Conservation (phyloP, 176 grass and related monocot genomes). For the Tillandsia fasciculata region DNA sequence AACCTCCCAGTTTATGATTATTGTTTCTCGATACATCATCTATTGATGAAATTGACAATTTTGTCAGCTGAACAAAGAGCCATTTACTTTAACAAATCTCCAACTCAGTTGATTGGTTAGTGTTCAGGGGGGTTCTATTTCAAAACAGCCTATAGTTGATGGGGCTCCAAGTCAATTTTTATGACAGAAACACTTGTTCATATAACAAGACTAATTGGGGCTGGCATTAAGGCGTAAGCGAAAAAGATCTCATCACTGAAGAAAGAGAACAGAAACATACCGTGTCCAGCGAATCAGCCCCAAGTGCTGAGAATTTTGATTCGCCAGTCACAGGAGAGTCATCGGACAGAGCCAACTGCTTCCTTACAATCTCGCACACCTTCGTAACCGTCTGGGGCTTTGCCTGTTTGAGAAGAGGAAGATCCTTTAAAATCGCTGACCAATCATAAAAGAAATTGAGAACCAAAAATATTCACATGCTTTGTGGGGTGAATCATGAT, state of each 20-base stretch:
- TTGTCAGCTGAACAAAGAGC: no score
- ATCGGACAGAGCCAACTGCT: constrained; percentile 53
- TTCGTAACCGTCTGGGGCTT: constrained; percentile 43
- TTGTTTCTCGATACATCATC: neutral
- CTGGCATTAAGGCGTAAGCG: no score
- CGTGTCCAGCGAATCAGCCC: constrained; percentile 60
- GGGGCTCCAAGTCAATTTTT: no score
- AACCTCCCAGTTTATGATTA: neutral
- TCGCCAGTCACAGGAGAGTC: constrained; percentile 23
- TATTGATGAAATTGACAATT: neutral
- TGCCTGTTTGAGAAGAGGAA: constrained; percentile 24
- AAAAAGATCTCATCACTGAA: neutral
- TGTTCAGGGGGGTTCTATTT: no score
- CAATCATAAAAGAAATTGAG: neutral
- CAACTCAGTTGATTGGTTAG: no score
- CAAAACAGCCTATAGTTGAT: no score
- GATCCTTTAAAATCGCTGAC: neutral
- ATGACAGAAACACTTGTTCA: no score
- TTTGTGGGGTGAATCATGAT: no score
- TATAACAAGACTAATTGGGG: no score
- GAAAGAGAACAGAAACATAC: constrained; percentile 10
- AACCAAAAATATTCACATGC: neutral
- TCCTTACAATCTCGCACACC: constrained; percentile 58
- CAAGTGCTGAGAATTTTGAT: constrained; percentile 47
- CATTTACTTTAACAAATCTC: no score